These are phyloP conservation scores for Tulasnella sp. DNA, from an alignment of 768 basidiomycete genomes.

Conservation along the genomic window DNA sequence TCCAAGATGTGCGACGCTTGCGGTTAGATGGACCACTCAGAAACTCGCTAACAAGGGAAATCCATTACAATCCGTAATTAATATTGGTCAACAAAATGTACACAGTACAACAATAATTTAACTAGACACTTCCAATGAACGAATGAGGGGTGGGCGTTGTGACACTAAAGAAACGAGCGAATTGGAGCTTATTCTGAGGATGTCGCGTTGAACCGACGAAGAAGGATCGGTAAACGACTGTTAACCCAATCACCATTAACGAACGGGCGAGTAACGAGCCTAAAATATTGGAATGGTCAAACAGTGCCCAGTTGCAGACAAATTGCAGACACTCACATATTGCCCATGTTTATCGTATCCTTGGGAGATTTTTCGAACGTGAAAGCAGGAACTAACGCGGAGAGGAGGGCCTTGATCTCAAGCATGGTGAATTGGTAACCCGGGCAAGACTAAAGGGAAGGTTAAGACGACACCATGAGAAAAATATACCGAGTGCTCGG, in stretches of 20 bases:
- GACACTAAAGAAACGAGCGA: neutral
- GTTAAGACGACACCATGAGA: neutral
- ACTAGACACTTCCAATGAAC: neutral
- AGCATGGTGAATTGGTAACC: constrained; percentile 26
- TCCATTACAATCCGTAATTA: neutral
- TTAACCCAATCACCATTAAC: neutral
- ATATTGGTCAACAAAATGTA: neutral
- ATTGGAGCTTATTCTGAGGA: neutral
- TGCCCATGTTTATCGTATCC: constrained; percentile 3
- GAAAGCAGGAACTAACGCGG: constrained; percentile 65
- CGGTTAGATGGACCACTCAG: neutral
- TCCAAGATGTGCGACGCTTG: neutral
- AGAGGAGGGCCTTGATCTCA: constrained; percentile 64
- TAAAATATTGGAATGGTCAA: neutral
- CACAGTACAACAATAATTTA: neutral
- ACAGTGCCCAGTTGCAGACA: neutral
- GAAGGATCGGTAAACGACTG: neutral
- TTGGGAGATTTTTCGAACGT: constrained; percentile 41
- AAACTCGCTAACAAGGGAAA: neutral
- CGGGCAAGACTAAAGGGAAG: constrained; percentile 16
- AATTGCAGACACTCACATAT: constrained; percentile 16
- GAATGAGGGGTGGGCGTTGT: neutral
- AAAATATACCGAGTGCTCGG: no score
- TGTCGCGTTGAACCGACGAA: neutral
- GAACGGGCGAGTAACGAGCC: constrained; percentile 17